These are phyloP conservation scores for Linum trigynum DNA, from an alignment of 345 rosid genomes.

Conservation along the genomic window DNA sequence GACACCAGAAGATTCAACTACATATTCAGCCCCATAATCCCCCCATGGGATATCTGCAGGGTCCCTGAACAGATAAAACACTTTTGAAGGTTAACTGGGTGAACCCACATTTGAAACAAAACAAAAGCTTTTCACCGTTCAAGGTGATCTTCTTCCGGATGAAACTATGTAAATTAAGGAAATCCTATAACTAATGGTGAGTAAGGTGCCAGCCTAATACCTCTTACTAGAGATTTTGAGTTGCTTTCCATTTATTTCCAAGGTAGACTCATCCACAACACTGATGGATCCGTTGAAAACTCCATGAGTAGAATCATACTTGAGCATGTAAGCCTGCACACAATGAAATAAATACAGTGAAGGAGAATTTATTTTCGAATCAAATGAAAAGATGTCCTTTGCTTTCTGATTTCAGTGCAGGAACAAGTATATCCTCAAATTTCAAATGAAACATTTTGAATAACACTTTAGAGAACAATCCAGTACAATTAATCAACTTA, in stretches of 20 bases:
- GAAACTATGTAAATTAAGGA: neutral
- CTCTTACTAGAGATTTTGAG: slow-evolving; percentile 66
- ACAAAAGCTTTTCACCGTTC: neutral
- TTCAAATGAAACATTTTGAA: neutral
- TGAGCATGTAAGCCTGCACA: slow-evolving; percentile 89
- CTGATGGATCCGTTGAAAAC: slow-evolving; percentile 57
- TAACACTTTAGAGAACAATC: too few relatives aligned
- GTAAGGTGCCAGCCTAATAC: slow-evolving; percentile 21
- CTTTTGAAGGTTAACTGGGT: slow-evolving; percentile 6
- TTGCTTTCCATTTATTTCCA: slow-evolving; percentile 85
- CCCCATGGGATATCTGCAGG: slow-evolving; percentile 99
- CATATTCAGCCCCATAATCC: slow-evolving; percentile 75
- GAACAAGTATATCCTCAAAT: neutral
- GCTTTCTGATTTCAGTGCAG: neutral
- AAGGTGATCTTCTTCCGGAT: slow-evolving; percentile 4
- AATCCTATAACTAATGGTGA: neutral
- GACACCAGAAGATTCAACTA: slow-evolving; percentile 91
- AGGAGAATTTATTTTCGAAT: slow-evolving; percentile 6
- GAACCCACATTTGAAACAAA: neutral
- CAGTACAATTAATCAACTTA: too few relatives aligned
- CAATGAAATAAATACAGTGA: slow-evolving; percentile 4
- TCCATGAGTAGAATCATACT: slow-evolving; percentile 97
- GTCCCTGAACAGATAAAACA: slow-evolving; percentile 39
- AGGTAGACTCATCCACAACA: slow-evolving; percentile 69
- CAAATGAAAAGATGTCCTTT: neutral